These are phyloP conservation scores for Metarhizium sp. DNA, from an alignment of 2,329 filamentous ascomycete genomes.

Conservation along the genomic window DNA sequence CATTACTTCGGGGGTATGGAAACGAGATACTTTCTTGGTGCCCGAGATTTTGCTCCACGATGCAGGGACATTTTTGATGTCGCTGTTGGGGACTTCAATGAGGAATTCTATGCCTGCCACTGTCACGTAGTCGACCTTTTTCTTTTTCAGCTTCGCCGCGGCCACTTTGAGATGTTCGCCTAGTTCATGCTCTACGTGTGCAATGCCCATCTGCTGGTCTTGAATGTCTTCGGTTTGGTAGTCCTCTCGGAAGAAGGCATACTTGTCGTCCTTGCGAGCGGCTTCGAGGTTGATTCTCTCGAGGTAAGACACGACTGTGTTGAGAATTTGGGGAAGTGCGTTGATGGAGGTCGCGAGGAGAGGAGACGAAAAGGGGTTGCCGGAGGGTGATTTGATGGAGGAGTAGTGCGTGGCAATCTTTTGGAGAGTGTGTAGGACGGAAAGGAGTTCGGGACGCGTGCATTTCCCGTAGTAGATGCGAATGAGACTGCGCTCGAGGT, in stretches of 20 bases:
- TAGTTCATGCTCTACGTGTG: conserved; percentile 83
- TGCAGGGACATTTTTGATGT: conserved; percentile 80
- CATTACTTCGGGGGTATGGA: conserved; percentile 88
- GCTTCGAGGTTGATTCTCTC: conserved; percentile 79
- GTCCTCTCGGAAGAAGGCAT: conserved; percentile 80
- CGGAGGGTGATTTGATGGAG: conserved; percentile 51
- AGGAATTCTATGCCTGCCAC: conserved; percentile 90
- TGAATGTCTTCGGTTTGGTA: conserved; percentile 84
- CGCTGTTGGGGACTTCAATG: conserved; percentile 77
- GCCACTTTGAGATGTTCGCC: conserved; percentile 65
- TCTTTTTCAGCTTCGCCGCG: conserved; percentile 62
- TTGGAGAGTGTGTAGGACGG: conserved; percentile 77
- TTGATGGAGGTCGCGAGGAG: conserved; percentile 64
- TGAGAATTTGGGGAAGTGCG: conserved; percentile 65
- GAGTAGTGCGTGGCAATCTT: conserved; percentile 69
- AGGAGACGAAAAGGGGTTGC: conserved; percentile 63
- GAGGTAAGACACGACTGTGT: conserved; percentile 64
- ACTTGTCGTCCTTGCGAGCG: conserved; percentile 83
- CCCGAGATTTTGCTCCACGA: conserved; percentile 93
- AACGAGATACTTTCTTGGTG: conserved; percentile 84
- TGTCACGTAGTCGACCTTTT: conserved; percentile 65
- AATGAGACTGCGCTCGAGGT: conserved; percentile 88
- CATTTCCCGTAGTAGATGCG: conserved; percentile 98
- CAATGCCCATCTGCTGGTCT: conserved; percentile 83
- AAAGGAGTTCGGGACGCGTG: conserved; percentile 76